Evolutionary conservation across 208 protist genomes (phyloP).

Genomic region (Strigomonas culicis): DNA sequence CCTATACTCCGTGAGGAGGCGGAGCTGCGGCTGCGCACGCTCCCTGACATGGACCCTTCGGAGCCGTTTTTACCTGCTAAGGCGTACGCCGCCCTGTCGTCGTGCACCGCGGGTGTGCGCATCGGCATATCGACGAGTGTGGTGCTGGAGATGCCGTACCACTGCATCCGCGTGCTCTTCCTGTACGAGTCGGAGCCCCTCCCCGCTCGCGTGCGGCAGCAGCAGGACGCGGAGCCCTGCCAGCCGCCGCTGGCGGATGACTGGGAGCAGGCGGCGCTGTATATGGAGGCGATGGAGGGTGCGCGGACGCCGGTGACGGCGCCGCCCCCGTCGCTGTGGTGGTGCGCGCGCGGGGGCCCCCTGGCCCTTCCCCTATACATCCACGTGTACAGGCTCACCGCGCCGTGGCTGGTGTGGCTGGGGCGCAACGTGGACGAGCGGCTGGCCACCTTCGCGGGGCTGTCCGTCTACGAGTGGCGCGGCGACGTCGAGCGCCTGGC

Average conservation of each 20-base stretch:
- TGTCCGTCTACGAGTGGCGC: neutral
- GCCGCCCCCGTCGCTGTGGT: neutral
- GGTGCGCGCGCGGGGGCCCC: neutral
- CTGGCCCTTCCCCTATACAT: constrained; percentile 1
- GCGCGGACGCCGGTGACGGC: neutral
- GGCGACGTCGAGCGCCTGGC: neutral
- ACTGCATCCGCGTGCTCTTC: neutral
- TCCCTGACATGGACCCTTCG: neutral
- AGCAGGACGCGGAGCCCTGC: neutral
- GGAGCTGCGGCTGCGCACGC: neutral
- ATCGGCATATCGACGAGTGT: too few species aligned
- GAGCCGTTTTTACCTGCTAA: too few species aligned
- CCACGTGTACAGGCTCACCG: constrained; percentile 7
- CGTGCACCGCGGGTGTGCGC: too few species aligned
- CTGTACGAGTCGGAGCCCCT: neutral
- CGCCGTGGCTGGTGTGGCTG: constrained; percentile 8
- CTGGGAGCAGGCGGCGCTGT: constrained; percentile 11
- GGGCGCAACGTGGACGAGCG: neutral
- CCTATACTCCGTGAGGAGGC: constrained; percentile 3
- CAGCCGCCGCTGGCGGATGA: neutral
- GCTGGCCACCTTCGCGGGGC: neutral
- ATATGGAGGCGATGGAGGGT: neutral
- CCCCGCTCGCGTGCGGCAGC: neutral
- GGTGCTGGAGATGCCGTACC: too few species aligned
- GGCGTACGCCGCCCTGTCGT: too few species aligned